Evolutionary conservation across 2,329 filamentous ascomycete species (phyloP), one percentile per base, ranked within the genome.

Genomic region (Cladophialophora immunda): DNA sequence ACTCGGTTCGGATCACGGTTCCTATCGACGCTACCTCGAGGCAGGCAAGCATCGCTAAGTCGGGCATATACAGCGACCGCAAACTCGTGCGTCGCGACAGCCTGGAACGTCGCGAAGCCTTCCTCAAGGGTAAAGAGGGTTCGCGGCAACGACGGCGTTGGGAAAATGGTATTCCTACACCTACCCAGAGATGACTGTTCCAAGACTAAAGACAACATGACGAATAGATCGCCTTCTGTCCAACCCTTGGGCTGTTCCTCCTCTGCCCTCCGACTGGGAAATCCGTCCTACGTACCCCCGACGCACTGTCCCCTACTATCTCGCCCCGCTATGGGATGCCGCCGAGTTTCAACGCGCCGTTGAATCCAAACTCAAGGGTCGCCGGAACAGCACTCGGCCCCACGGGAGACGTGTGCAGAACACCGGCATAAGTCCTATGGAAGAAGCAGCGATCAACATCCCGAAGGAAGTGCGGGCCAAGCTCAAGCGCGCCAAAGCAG

Each of bases 51-150:
- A 13, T 50, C 45, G 7, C 38, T 6, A 47, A 58, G n/a, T 41
- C 64, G 13, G 69, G 69, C 78, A 73, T 79, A 83, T 75, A 73
- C 82, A 77, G 70, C 81, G 82, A 69, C 50, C 83, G 83, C 66
- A 84, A 85, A 73, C 82, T 84, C 5, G 73, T 87, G 54, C 82
- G 85, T 36, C 84, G 87, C 58, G 88, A 90, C 73, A 89, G 86
- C 72, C 73, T 87, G 74, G 88, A 87, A 75, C 80, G 86, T 59
- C 89, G 94, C 19, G 93, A 97, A 71, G 87, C 89, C 2, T 76
- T 97, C 60, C 83, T 95, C 34, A 96, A 93, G 81, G 94, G 94
- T 64, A 97, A 96, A 73, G 93, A 97, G 78, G 94, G 94, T 36
- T 94, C 89, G 73, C 87, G 94, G 38, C 89, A 94, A 74, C 86